A percentile compares a stretch with the other conserved stretches of the same genome.
Conservation (phyloP, 768 basidiomycete genomes). For the Auricularia sp. region DNA sequence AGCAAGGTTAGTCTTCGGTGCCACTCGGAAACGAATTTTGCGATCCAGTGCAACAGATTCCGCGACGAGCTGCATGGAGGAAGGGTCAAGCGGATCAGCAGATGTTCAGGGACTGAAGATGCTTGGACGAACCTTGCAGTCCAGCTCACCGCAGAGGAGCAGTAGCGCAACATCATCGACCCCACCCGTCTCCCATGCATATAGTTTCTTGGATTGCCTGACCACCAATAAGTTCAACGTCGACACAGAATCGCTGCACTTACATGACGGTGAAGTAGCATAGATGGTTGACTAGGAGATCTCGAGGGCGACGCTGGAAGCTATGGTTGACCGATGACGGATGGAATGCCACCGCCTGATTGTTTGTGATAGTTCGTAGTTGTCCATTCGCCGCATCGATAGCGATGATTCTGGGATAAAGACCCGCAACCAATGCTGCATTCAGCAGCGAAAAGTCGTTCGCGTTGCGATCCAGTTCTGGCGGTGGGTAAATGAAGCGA, state of each 20-base stretch:
- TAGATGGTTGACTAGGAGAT: slow-evolving; percentile 68
- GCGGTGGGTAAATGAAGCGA: slow-evolving; percentile 67
- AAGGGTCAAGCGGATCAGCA: neutral
- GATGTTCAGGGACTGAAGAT: neutral
- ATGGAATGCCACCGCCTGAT: slow-evolving; percentile 70
- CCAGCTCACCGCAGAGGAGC: slow-evolving; percentile 81
- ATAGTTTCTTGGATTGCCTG: slow-evolving; percentile 90
- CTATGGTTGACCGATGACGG: slow-evolving; percentile 89
- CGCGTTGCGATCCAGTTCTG: slow-evolving; percentile 61
- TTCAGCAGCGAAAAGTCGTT: slow-evolving; percentile 47
- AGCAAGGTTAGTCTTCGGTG: slow-evolving; percentile 66
- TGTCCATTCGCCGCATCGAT: slow-evolving; percentile 53
- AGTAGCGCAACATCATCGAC: slow-evolving; percentile 75
- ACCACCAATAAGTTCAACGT: neutral
- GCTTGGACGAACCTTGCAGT: slow-evolving; percentile 58
- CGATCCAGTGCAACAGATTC: slow-evolving; percentile 71
- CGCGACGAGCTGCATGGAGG: slow-evolving; percentile 50
- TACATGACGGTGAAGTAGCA: slow-evolving; percentile 86
- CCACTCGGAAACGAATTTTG: slow-evolving; percentile 64
- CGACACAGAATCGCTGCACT: slow-evolving; percentile 13
- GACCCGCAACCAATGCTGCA: slow-evolving; percentile 72
- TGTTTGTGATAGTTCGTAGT: slow-evolving; percentile 74
- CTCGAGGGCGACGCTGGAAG: slow-evolving; percentile 36
- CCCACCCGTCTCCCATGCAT: slow-evolving; percentile 89
- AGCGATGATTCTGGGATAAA: slow-evolving; percentile 84